These are phyloP conservation scores for Cyclotella choctawhatcheeana DNA, from an alignment of 108 stramenopile species.

Conservation along the genomic window DNA sequence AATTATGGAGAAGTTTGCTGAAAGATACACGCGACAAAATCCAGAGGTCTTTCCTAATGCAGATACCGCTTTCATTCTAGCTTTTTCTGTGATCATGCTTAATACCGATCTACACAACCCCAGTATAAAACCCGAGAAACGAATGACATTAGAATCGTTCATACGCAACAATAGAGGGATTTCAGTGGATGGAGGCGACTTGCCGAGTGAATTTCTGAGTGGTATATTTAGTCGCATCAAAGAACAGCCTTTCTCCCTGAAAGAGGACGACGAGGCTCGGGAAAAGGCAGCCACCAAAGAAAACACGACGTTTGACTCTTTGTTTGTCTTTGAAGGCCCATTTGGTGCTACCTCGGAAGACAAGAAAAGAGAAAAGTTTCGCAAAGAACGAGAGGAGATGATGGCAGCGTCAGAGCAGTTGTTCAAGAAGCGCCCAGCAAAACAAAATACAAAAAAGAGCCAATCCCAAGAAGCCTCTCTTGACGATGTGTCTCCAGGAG, in stretches of 20 bases:
- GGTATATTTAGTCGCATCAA: constrained; percentile 96
- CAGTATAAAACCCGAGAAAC: constrained; percentile 89
- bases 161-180: constrained; percentile 96
- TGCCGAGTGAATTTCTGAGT: constrained; percentile 88
- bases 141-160: constrained; percentile 96
- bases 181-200: constrained; percentile 90
- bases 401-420: constrained; percentile 84
- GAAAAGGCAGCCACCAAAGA: constrained; percentile 56
- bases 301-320: constrained; percentile 60
- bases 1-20: constrained; percentile 99
- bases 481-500: constrained; percentile 70
- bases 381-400: constrained; percentile 96
- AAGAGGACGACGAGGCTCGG: constrained; percentile 94
- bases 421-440: constrained; percentile 51
- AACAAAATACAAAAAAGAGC: constrained; percentile 16
- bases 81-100: constrained; percentile 99
- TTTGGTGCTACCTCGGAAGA: constrained; percentile 73
- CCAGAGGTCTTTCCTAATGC: constrained; percentile 92
- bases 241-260: constrained; percentile 91
- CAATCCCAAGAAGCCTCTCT: constrained; percentile 22
- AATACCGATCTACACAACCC: constrained; percentile 99
- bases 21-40: constrained; percentile 91
- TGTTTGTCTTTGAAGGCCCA: constrained; percentile 73
- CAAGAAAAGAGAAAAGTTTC: constrained; percentile 79
- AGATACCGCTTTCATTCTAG: constrained; percentile 98